Conservation (phyloP, 495 filamentous ascomycete species). For the Amorphotheca resinae region DNA sequence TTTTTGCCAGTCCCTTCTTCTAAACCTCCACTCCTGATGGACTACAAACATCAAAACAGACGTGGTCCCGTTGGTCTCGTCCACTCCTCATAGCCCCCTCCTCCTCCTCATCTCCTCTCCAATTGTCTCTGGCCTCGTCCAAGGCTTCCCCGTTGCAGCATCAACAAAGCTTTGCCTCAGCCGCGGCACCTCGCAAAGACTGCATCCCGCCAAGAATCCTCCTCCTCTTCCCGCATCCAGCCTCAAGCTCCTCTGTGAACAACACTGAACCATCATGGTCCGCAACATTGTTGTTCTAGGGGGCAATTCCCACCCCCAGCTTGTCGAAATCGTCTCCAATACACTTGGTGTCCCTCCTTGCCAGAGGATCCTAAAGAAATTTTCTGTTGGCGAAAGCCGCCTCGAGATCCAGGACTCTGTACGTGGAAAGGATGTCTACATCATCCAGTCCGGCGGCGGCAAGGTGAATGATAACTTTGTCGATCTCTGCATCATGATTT, state of each 20-base stretch:
- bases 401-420: constrained; percentile 94
- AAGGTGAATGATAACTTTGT: constrained; percentile 93
- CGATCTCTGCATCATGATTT: constrained; percentile 93
- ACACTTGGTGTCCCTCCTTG: constrained; percentile 75
- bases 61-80: constrained; percentile 1
- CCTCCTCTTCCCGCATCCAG: not conserved
- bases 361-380: constrained; percentile 76
- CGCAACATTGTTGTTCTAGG: constrained; percentile 92
- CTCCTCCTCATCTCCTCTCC: not conserved
- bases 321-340: constrained; percentile 74
- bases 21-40: constrained; percentile 1
- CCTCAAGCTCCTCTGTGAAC: constrained; percentile 1
- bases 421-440: constrained; percentile 95
- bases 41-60: constrained; percentile 5
- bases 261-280: constrained; percentile 51
- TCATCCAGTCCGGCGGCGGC: constrained; percentile 80
- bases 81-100: constrained; percentile 7
- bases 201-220: constrained; percentile 14
- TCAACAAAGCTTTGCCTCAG: no score
- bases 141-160: constrained; percentile 1
- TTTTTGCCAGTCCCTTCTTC: not conserved
- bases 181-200: constrained; percentile 14
- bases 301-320: constrained; percentile 80
- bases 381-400: constrained; percentile 85
- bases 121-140: constrained; percentile 1